Conservation (phyloP, 148 eudicot genomes). For the Nepenthes gracilis region DNA sequence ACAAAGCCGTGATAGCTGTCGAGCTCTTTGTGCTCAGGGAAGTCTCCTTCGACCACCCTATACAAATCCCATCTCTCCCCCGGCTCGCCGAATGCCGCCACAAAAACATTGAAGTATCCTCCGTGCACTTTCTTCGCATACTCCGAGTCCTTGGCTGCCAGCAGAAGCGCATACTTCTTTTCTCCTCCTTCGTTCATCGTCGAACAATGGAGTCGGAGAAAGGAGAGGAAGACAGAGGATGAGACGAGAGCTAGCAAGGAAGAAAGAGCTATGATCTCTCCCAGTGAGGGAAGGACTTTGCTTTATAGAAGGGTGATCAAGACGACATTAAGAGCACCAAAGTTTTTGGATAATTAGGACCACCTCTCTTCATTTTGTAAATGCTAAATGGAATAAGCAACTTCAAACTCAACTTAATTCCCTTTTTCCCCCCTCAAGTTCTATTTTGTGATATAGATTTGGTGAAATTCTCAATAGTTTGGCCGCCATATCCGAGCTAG, state of each 20-base stretch:
- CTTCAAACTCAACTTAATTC: too few species aligned
- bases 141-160: slow-evolving; percentile 59
- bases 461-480: too few species aligned
- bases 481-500: too few species aligned
- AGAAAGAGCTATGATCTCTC: too few species aligned
- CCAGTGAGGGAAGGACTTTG: too few species aligned
- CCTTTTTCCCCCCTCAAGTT: too few species aligned
- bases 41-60: slow-evolving; percentile 59
- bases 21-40: slow-evolving; percentile 38
- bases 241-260: background rate
- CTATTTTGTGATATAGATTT: too few species aligned
- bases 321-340: too few species aligned
- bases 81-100: slow-evolving; percentile 42
- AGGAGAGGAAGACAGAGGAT: background rate
- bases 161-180: slow-evolving; percentile 41
- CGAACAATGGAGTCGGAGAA: background rate
- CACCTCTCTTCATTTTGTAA: too few species aligned
- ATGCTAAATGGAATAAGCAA: too few species aligned
- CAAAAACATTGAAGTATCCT: slow-evolving; percentile 60
- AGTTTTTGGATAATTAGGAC: too few species aligned
- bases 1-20: slow-evolving; percentile 58
- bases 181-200: slow-evolving; percentile 5
- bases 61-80: slow-evolving; percentile 70
- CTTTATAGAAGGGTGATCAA: too few species aligned
- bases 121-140: slow-evolving; percentile 50